A percentile compares a stretch with the other conserved stretches of the same genome.
These are phyloP conservation scores for Hypsizygus ulmarius DNA, from an alignment of 1,284 basidiomycete genomes.

Conservation along the genomic window DNA sequence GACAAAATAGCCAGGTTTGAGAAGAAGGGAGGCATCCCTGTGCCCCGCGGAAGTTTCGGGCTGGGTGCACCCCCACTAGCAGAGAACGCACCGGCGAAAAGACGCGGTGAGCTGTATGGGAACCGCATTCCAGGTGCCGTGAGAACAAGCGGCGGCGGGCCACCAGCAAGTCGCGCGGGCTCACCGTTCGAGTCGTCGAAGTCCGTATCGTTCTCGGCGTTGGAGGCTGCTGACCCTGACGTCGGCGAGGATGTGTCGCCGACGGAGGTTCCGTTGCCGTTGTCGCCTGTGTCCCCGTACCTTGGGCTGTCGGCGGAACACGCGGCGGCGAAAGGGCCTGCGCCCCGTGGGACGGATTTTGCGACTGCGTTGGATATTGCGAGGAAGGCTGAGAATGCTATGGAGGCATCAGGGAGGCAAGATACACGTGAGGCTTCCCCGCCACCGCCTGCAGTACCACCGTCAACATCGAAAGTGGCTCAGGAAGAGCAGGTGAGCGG, in stretches of 20 bases:
- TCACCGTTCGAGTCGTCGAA: conserved; percentile 23
- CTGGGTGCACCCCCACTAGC: conserved; percentile 57
- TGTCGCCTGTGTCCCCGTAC: conserved; percentile 28
- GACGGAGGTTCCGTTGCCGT: conserved; percentile 23
- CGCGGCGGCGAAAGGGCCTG: conserved; percentile 13
- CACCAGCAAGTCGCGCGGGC: conserved; percentile 22
- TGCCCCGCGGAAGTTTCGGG: conserved; percentile 71
- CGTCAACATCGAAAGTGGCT: no score
- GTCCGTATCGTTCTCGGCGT: conserved; percentile 17
- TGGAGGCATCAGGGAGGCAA: no score
- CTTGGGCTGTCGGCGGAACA: conserved; percentile 12
- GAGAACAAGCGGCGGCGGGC: conserved; percentile 33
- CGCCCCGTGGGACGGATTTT: conserved; percentile 32
- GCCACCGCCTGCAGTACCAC: no score
- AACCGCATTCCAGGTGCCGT: conserved; percentile 58
- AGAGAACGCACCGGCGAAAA: conserved; percentile 44
- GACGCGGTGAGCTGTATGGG: conserved; percentile 65
- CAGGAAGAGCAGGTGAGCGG: no score
- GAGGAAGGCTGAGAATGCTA: conserved; percentile 29
- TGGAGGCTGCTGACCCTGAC: conserved; percentile 11
- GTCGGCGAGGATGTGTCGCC: conserved; percentile 7
- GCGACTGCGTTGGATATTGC: conserved; percentile 36
- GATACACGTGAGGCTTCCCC: no score
- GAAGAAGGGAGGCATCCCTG: conserved; percentile 68
- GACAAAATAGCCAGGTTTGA: conserved; percentile 79